Base-by-base conservation (phyloP, 495 filamentous ascomycete genomes). In the Aspergillus conjunctus region DNA sequence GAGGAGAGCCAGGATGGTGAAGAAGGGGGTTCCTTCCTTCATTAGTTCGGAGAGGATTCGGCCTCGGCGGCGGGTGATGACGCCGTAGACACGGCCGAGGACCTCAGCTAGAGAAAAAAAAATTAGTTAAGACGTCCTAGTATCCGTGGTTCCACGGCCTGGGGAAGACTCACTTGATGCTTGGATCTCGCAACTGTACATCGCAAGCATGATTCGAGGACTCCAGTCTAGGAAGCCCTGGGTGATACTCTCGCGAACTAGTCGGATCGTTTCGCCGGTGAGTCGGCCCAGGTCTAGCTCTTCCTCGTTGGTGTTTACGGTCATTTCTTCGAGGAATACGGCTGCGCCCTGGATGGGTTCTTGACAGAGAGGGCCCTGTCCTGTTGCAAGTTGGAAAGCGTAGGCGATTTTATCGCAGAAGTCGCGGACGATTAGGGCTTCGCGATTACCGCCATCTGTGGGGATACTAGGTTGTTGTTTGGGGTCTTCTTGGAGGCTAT, bases 151-250 rank as follows among this genome's bases (percentile, higher is more conserved):
- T 26, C 26, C 5, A 26, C 26, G 56, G 30, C 45, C 55, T 21
- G 43, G 49, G 54, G 54, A 41, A 34, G 48, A 77, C 86, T 67
- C 82, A 93, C 90, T 91, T 41, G 90, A 91, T 52, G 93, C 91
- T 81, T 98, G 95, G 66, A 98, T 97, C 68, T 97, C 93, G 71
- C 91, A 93, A 56, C 87, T 91, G 77, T 98, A 98, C 91, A 97
- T 97, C n/a, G 94, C 93, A 51, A 97, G 86, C 79, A 98, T 82
- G 31, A 98, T 81, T 2, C 94, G 85, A 0, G 95, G 93, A 57
- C 88, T 92, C 93, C 93, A 98, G 79, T 97, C 95, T 4, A 96
- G 77, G 79, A 98, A 97, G 15, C 88, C 93, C 66, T 89, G 85
- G 17, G 85, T 82, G 63, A 98, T 93, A n/a, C 90, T 85, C 37